Evolutionary conservation across 148 eudicot species (phyloP).

Genomic region (Mesembryanthemum crystallinum): DNA sequence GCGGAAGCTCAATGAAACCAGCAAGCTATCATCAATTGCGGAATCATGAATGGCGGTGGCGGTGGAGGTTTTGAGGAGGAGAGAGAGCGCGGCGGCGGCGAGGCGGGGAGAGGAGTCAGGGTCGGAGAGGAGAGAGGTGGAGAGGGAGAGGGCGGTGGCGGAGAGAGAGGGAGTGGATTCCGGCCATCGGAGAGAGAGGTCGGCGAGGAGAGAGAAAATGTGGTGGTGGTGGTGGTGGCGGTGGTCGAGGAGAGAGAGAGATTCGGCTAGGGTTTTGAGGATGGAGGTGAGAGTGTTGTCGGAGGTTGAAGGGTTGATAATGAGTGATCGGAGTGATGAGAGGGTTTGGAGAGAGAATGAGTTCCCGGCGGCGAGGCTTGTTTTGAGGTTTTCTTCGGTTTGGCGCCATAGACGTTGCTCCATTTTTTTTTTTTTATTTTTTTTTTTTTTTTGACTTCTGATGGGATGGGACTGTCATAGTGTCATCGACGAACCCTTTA

Average conservation of each 20-base stretch:
- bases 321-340: constrained; percentile 41
- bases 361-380: constrained; percentile 18
- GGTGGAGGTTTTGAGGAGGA: constrained; percentile 40
- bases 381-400: constrained; percentile 19
- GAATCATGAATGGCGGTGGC: constrained; percentile 8
- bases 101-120: constrained; percentile 30
- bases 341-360: constrained; percentile 31
- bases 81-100: constrained; percentile 42
- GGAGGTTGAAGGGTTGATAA: constrained; percentile 55
- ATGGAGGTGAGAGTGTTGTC: constrained; percentile 45
- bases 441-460: no score
- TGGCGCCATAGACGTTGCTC: constrained; percentile 46
- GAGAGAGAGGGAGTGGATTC: constrained; percentile 27
- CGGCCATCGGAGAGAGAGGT: constrained; percentile 41
- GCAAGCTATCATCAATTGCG: constrained; percentile 34
- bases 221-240: constrained; percentile 26
- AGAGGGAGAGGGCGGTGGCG: constrained; percentile 25
- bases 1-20: constrained; percentile 46
- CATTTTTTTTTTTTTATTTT: no score
- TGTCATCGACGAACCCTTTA: no score
- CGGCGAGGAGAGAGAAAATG: constrained; percentile 35
- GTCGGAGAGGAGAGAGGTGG: constrained; percentile 30
- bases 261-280: constrained; percentile 38
- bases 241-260: constrained; percentile 29
- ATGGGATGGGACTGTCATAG: no score